Percentiles rank a stretch among this genome's conserved stretches.
Evolutionary conservation across 2,329 filamentous ascomycete genomes (phyloP).

Genomic region (Trichoderma arundinaceum): DNA sequence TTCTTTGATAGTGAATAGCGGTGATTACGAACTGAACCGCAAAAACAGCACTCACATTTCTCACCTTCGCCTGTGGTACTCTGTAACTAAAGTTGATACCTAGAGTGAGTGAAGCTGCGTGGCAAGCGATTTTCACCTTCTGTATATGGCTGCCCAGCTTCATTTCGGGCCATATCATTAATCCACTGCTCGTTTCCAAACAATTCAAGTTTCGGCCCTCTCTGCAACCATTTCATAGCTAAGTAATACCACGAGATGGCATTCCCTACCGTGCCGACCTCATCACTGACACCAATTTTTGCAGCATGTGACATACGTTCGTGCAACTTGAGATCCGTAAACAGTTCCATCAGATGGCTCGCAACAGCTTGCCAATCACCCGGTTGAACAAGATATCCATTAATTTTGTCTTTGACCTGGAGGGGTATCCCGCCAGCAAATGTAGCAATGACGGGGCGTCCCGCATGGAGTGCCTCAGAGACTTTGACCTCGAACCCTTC

Average conservation of each 20-base stretch:
- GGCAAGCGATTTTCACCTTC: conserved; percentile 64
- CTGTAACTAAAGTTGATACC: not conserved
- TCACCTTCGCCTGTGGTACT: not conserved
- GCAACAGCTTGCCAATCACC: conserved; percentile 75
- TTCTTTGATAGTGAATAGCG: no score
- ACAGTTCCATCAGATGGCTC: conserved; percentile 67
- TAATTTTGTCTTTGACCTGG: conserved; percentile 73
- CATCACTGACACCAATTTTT: conserved; percentile 72
- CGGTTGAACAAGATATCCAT: conserved; percentile 75
- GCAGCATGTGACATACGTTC: conserved; percentile 70
- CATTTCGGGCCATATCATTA: conserved; percentile 44
- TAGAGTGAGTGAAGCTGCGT: not conserved
- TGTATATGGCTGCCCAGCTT: conserved; percentile 64
- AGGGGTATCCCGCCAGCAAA: conserved; percentile 79
- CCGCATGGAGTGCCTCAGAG: conserved; percentile 80
- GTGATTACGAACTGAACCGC: no score
- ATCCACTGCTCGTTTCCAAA: conserved; percentile 31
- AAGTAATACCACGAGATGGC: conserved; percentile 78
- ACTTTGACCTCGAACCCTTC: conserved; percentile 90
- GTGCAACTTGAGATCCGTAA: conserved; percentile 69
- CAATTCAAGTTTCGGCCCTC: conserved; percentile 12
- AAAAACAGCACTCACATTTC: no score
- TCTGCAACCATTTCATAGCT: conserved; percentile 61
- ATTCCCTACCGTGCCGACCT: conserved; percentile 82
- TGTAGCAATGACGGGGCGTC: conserved; percentile 77